Evolutionary conservation across 1,284 basidiomycete genomes (phyloP), one percentile per base, ranked within the genome.

Genomic region (Inonotus hispidus): DNA sequence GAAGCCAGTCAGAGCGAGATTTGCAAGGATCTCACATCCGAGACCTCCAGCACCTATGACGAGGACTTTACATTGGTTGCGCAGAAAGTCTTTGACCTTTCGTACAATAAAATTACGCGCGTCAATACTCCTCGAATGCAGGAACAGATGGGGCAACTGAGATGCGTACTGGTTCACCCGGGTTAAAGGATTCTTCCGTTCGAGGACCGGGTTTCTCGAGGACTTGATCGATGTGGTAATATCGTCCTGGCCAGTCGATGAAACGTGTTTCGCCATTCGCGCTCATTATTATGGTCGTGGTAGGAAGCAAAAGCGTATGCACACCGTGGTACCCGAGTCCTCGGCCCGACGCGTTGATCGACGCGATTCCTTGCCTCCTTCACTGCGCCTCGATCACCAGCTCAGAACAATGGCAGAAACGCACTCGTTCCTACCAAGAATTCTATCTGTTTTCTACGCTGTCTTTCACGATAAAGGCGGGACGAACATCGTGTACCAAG

Each of bases 41-140:
- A 98, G 77, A 56, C 95, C 95, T 47, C 95, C 95, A 29, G 95
- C 95, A 49, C 95, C 97, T 67, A 99, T 98, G 65, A 99, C 96
- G 52, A 99, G 84, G 67, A 98, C 89, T 79, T 97, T 98, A 74
- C 88, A 90, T 66, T 90, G 77, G 53, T 85, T 83, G 58, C 93
- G 78, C 14, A 99, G 78, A 69, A 98, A 97, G 58, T 84, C 77
- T 72, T 97, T 97, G 47, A 94, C 91, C 90, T 96, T 23, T 38
- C n/a, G n/a, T n/a, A n/a, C n/a, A n/a, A n/a, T n/a, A n/a, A 37
- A 35, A 32, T 32, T 13, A 16, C 10, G 32, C 50, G 50, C 29
- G 50, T 37, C 1, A 52, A 8, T 35, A 16, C 29, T 11, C 1
- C 27, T 29, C 16, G 27, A 52, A 11, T 35, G 7, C 7, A 25